These are phyloP conservation scores for Cutaneotrichosporon arboriforme DNA, from an alignment of 1,284 basidiomycete species.

Conservation along the genomic window DNA sequence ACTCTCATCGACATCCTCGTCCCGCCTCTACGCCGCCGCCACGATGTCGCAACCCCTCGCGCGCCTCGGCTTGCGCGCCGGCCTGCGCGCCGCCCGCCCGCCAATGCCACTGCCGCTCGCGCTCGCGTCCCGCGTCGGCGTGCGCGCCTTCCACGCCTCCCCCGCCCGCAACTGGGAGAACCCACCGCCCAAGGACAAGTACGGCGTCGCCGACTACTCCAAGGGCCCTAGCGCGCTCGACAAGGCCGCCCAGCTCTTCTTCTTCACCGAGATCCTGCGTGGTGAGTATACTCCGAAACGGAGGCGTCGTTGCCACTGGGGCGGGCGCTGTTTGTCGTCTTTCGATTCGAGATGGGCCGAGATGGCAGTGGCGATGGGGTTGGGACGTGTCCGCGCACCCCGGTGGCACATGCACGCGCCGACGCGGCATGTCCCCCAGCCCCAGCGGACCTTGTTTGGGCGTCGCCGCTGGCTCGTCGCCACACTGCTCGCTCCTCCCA, in stretches of 20 bases:
- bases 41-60: conserved; percentile 19
- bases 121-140: background rate
- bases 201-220: conserved; percentile 37
- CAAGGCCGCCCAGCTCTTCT: conserved; percentile 94
- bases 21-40: background rate
- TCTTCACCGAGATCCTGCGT: conserved; percentile 96
- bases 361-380: too few relatives aligned
- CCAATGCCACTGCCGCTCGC: background rate
- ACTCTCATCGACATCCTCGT: background rate
- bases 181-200: background rate
- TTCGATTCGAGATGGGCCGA: too few relatives aligned
- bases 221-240: conserved; percentile 81
- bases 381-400: too few relatives aligned
- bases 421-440: too few relatives aligned
- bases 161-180: background rate
- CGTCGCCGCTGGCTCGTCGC: background rate
- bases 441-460: too few relatives aligned
- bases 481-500: background rate
- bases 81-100: conserved; percentile 5
- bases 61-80: conserved; percentile 16
- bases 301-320: too few relatives aligned
- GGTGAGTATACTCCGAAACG: too few relatives aligned
- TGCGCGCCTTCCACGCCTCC: conserved; percentile 10
- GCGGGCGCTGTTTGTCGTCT: background rate
- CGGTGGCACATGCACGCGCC: too few relatives aligned